Conservation (phyloP, 2,329 filamentous ascomycete species). For the Colletotrichum melonis region DNA sequence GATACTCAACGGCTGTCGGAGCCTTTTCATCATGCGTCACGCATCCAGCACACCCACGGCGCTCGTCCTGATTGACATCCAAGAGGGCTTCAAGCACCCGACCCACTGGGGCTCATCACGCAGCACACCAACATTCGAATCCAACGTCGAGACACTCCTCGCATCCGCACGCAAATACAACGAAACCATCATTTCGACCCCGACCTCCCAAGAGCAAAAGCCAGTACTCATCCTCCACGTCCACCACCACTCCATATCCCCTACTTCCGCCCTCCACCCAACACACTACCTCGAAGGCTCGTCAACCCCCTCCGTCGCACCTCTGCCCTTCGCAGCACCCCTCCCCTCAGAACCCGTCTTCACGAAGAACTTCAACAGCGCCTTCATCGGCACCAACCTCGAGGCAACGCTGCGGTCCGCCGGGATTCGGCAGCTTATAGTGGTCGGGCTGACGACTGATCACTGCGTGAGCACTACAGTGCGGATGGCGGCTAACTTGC, state of each 20-base stretch:
- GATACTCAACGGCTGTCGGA: neutral
- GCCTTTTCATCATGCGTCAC: slow-evolving; percentile 34
- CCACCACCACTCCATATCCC: slow-evolving; percentile 52
- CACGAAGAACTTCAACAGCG: slow-evolving; percentile 57
- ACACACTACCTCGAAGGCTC: slow-evolving; percentile 41
- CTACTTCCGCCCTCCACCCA: slow-evolving; percentile 50
- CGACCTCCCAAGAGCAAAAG: neutral
- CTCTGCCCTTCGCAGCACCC: slow-evolving; percentile 40
- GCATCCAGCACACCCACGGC: slow-evolving; percentile 46
- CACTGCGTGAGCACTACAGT: slow-evolving; percentile 61
- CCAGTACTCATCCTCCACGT: slow-evolving; percentile 55
- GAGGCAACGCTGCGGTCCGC: slow-evolving; percentile 48
- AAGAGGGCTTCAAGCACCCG: slow-evolving; percentile 52
- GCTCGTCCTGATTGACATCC: slow-evolving; percentile 60
- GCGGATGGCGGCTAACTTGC: slow-evolving; percentile 59
- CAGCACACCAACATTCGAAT: slow-evolving; percentile 57
- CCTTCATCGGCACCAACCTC: slow-evolving; percentile 57
- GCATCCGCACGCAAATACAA: slow-evolving; percentile 39
- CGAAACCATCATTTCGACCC: neutral
- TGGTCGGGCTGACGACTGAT: slow-evolving; percentile 58
- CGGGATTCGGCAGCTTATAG: slow-evolving; percentile 50
- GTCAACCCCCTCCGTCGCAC: slow-evolving; percentile 45
- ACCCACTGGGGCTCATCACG: slow-evolving; percentile 53
- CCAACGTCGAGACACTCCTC: slow-evolving; percentile 53
- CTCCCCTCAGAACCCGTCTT: slow-evolving; percentile 50